Percentiles rank a stretch among this genome's conserved stretches.
Conservation (phyloP, 2,329 filamentous ascomycete genomes). For the Colletotrichum tamarilloi region DNA sequence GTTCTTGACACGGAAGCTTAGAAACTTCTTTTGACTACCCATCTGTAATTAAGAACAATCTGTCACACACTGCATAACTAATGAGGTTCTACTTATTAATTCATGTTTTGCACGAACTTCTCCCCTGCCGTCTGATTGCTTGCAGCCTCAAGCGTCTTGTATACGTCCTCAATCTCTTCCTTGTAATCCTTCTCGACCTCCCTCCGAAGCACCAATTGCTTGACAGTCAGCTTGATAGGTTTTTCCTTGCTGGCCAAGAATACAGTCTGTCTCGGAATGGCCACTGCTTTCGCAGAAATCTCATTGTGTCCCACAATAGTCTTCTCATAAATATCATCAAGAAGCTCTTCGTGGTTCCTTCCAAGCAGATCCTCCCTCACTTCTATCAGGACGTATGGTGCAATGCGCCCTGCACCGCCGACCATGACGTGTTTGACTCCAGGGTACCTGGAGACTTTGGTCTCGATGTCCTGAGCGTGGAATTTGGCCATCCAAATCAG, state of each 20-base stretch:
- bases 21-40: too few relatives aligned
- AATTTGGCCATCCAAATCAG: conserved; percentile 3
- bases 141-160: not conserved
- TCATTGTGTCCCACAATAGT: not conserved
- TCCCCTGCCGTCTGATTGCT: too few relatives aligned
- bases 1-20: too few relatives aligned
- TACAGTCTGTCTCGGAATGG: not conserved
- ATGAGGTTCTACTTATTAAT: too few relatives aligned
- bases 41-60: too few relatives aligned
- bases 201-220: not conserved
- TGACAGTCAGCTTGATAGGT: not conserved
- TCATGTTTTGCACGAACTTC: too few relatives aligned
- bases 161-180: not conserved
- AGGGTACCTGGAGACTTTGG: not conserved
- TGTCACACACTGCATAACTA: too few relatives aligned
- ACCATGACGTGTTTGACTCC: not conserved
- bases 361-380: too few relatives aligned
- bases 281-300: not conserved
- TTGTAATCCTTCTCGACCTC: not conserved
- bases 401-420: too few relatives aligned
- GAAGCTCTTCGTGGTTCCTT: too few relatives aligned
- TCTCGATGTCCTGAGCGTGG: not conserved
- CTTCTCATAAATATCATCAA: not conserved
- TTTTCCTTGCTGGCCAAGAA: not conserved
- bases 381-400: too few relatives aligned